Evolutionary conservation across 139 green algal genomes (phyloP).

Genomic region (Haematococcus sp.): DNA sequence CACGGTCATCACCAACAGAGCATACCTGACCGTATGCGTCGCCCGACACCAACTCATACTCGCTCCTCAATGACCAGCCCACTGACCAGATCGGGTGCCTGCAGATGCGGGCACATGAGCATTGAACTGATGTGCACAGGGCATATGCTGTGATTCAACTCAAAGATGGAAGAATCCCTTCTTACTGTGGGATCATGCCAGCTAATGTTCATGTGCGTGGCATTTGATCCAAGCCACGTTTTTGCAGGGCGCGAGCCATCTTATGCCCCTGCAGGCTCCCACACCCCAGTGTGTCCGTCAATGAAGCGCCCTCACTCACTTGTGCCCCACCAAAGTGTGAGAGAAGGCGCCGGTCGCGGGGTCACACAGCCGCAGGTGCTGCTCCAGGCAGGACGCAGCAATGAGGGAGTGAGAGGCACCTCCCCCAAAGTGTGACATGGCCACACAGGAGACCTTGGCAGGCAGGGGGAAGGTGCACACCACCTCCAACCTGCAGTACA

Average conservation of each 20-base stretch:
- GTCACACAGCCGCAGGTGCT: slow-evolving; percentile 70
- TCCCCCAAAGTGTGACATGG: slow-evolving; percentile 63
- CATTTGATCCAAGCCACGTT: too few relatives aligned
- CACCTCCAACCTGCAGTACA: slow-evolving; percentile 34
- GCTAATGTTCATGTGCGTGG: too few relatives aligned
- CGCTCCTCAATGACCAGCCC: slow-evolving; percentile 59
- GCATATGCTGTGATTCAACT: too few relatives aligned
- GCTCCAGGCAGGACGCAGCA: slow-evolving; percentile 50
- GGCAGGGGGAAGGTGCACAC: slow-evolving; percentile 60
- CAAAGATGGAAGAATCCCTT: too few relatives aligned
- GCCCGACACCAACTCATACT: slow-evolving; percentile 74
- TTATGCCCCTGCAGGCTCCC: too few relatives aligned
- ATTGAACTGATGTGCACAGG: too few relatives aligned
- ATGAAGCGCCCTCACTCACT: slow-evolving; percentile 20
- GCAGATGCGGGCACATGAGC: too few relatives aligned
- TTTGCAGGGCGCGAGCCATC: too few relatives aligned
- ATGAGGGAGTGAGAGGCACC: slow-evolving; percentile 60
- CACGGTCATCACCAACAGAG: too few relatives aligned
- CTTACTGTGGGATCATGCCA: too few relatives aligned
- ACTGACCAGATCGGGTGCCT: slow-evolving; percentile 61
- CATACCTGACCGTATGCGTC: slow-evolving; percentile 44
- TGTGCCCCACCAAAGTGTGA: slow-evolving; percentile 77
- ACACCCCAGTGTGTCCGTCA: too few relatives aligned
- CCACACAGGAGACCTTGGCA: slow-evolving; percentile 55
- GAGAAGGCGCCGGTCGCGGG: slow-evolving; percentile 60